Conservation (phyloP, 306 rosid genomes). For the Corylus americana region DNA sequence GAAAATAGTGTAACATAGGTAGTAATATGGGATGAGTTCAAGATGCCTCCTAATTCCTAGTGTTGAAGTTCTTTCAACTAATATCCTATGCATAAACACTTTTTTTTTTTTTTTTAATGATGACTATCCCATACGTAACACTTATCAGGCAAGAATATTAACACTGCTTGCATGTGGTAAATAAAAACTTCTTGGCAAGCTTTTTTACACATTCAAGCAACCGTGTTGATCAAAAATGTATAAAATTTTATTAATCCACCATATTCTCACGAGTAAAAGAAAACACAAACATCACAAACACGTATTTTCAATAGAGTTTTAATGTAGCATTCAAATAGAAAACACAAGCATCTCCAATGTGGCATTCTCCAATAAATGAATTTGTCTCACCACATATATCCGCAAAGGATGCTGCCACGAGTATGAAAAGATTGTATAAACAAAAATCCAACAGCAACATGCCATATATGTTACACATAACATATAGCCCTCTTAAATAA, state of each 20-base stretch:
- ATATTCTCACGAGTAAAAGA: background rate
- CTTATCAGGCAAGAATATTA: background rate
- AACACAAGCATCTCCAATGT: no score
- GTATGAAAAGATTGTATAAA: background rate
- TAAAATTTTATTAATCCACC: background rate
- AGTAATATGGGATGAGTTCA: background rate
- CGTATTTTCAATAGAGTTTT: background rate
- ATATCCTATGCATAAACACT: background rate
- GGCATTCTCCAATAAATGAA: no score
- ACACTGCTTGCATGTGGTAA: no score
- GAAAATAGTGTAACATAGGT: background rate
- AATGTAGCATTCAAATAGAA: no score
- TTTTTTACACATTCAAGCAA: no score
- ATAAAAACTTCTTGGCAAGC: no score
- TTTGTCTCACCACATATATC: background rate
- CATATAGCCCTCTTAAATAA: background rate
- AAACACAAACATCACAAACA: background rate
- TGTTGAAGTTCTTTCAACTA: background rate
- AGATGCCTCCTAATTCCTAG: background rate
- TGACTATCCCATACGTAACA: background rate
- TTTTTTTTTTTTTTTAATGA: no score
- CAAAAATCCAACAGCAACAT: background rate
- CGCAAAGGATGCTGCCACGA: background rate
- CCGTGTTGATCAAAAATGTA: no score
- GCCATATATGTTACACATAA: background rate